Evolutionary conservation across 176 grass and related monocot species (phyloP), one percentile per base, ranked within the genome.

Genomic region (Juncus effusus): DNA sequence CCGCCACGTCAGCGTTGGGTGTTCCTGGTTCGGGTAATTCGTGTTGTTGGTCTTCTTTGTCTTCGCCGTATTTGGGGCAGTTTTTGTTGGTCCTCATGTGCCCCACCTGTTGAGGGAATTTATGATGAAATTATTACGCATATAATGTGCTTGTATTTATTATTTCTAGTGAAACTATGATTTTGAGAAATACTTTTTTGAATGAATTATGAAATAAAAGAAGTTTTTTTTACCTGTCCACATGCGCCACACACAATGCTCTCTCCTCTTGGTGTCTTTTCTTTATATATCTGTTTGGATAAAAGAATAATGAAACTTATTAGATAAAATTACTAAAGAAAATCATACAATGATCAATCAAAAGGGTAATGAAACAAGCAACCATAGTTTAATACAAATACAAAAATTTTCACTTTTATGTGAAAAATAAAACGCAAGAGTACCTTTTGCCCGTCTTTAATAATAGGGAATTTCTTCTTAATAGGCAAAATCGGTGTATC

Each of bases 41-140:
- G 37, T 16, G 68, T 55, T 59, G 68, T 55, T 59, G 68, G 16
- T 72, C 68, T 56, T 93, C 85, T 66, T 68, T 76, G 66, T 92
- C 94, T 70, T 97, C 85, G 57, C 94, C 68, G 69, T 97, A 93
- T 59, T 93, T 93, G 13, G 94, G 80, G 78, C 94, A 97, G 44
- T 86, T 78, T 78, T 97, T 97, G 76, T 97, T 97, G 73, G 88
- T 97, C 35, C 94, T 70, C 94, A 97, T 97, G 74, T 97, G 94
- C 14, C 94, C 94, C 72, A 89, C 75, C 94, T 97, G 78, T 65
- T 42, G 45, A 77, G 42, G 15, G 77, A 53, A 28, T 28, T 28
- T 28, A 28, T 28, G 19, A 28, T 28, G 19, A 28, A 28, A 28
- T 28, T 28, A 28, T 28, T 28, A 28, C 19, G 19, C 19, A 28